Evolutionary conservation across 208 protist genomes (phyloP), one percentile per base, ranked within the genome.

Genomic region (Acanthamoeba royreba): DNA sequence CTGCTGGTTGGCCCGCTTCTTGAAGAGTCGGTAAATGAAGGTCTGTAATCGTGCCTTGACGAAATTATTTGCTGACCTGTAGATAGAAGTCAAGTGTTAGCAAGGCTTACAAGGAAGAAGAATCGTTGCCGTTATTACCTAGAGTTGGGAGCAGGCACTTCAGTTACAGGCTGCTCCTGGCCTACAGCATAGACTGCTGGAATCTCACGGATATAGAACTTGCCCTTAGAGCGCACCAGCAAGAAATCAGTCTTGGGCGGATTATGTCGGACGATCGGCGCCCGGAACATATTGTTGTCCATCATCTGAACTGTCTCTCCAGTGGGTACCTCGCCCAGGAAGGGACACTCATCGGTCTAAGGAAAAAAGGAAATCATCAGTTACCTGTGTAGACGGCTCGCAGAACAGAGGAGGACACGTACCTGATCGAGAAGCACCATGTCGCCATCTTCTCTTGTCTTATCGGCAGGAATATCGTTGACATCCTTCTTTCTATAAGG

Each of bases 1-100:
- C 45, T 85, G 61, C 52, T 95, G 81, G 11, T 28, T 61, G 33
- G 93, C 92, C 28, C 31, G 69, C 43, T 95, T 92, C 61, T 92
- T 92, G 42, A 96, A 95, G 8, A 91, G 13, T 15, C 94, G 79
- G n/a, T 94, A 94, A 43, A 96, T 96, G 15, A 94, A 96, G 0
- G 93, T 88, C 42, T 95, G 92, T 2, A 96, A 19, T n/a, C 95
- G 31, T 8, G 4, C 28, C 58, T 95, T 96, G 13, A 96, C 25
- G 38, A 95, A 95, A 35, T 91, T 92, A 33, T 96, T 95, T 9
- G 93, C 63, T 28, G 47, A 79, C n/a, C n/a, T n/a, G n/a, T n/a
- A n/a, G n/a, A n/a, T n/a, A n/a, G n/a, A n/a, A n/a, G n/a, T n/a
- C n/a, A n/a, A n/a, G n/a, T n/a, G n/a, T n/a, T n/a, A n/a, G n/a